Percentiles rank a stretch among this genome's conserved stretches.
Conservation (phyloP, 495 filamentous ascomycete genomes). For the Penicillium canariense region DNA sequence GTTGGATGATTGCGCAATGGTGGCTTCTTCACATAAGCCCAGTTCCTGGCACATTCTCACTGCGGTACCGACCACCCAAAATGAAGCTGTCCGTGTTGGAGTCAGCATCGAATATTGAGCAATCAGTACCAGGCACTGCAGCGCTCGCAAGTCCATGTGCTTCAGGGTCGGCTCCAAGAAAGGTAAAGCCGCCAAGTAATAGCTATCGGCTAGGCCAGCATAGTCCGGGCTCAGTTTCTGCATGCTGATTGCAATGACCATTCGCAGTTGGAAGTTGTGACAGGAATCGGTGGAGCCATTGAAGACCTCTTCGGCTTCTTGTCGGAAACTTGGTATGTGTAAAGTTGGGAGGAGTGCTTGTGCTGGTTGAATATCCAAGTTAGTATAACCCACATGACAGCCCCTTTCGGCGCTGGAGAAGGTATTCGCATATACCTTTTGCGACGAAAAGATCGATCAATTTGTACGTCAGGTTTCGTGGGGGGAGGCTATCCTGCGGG, state of each 20-base stretch:
- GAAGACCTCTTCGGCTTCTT: constrained; percentile 77
- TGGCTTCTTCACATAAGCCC: constrained; percentile 80
- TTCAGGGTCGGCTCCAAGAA: constrained; percentile 74
- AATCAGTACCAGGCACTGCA: constrained; percentile 88
- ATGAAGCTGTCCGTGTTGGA: constrained; percentile 83
- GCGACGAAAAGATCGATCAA: constrained; percentile 77
- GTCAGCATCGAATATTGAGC: constrained; percentile 90
- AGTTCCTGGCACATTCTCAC: constrained; percentile 83
- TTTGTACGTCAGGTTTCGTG: constrained; percentile 61
- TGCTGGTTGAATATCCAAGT: constrained; percentile 47
- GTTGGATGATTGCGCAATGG: constrained; percentile 58
- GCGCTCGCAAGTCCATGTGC: constrained; percentile 76
- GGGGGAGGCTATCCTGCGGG: constrained; percentile 67
- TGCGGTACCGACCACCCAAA: constrained; percentile 86
- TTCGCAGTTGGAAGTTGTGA: constrained; percentile 79
- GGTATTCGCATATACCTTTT: constrained; percentile 59
- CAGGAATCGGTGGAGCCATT: constrained; percentile 70
- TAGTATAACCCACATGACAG: neutral
- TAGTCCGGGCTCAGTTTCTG: constrained; percentile 81
- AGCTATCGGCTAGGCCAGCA: constrained; percentile 84
- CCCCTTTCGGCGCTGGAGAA: neutral
- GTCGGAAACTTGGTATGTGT: constrained; percentile 75
- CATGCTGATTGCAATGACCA: constrained; percentile 90
- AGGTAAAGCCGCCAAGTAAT: constrained; percentile 82
- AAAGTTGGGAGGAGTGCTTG: constrained; percentile 82